Percentiles rank a stretch among this genome's conserved stretches.
Evolutionary conservation across 2,329 filamentous ascomycete species (phyloP).

Genomic region (Colletotrichum australisinense): DNA sequence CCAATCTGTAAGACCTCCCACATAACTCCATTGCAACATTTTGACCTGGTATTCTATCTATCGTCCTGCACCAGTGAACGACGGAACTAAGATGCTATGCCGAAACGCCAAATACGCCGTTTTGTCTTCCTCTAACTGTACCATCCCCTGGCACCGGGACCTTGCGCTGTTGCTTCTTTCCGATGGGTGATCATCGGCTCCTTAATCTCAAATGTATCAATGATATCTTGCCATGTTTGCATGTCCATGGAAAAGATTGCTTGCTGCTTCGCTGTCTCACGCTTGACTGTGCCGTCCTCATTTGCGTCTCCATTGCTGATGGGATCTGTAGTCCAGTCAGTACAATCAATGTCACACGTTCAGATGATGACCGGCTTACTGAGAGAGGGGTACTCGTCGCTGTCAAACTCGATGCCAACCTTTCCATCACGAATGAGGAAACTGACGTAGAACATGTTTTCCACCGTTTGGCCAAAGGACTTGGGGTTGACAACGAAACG

Average conservation of each 20-base stretch:
- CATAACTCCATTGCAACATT: neutral
- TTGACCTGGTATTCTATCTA: slow-evolving; percentile 2
- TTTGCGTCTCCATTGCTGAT: slow-evolving; percentile 56
- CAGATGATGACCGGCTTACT: slow-evolving; percentile 64
- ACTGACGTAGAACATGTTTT: slow-evolving; percentile 96
- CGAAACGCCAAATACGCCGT: neutral
- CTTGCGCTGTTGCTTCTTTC: slow-evolving; percentile 63
- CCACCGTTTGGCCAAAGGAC: slow-evolving; percentile 94
- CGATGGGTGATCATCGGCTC: slow-evolving; percentile 88
- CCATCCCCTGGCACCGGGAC: slow-evolving; percentile 72
- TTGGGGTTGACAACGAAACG: slow-evolving; percentile 90
- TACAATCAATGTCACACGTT: slow-evolving; percentile 27
- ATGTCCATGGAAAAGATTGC: slow-evolving; percentile 91
- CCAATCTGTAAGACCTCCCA: neutral
- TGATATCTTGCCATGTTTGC: slow-evolving; percentile 82
- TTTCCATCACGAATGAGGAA: slow-evolving; percentile 92
- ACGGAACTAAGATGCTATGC: neutral
- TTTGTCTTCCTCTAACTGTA: slow-evolving; percentile 60
- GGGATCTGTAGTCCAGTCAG: slow-evolving; percentile 44
- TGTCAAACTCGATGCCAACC: slow-evolving; percentile 79
- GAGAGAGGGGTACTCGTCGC: slow-evolving; percentile 80
- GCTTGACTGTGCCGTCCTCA: slow-evolving; percentile 54
- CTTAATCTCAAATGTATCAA: slow-evolving; percentile 80
- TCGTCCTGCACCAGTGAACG: neutral
- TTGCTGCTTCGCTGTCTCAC: slow-evolving; percentile 78